These are phyloP conservation scores for Phytophthora syringae DNA, from an alignment of 352 stramenopile genomes.

Conservation along the genomic window DNA sequence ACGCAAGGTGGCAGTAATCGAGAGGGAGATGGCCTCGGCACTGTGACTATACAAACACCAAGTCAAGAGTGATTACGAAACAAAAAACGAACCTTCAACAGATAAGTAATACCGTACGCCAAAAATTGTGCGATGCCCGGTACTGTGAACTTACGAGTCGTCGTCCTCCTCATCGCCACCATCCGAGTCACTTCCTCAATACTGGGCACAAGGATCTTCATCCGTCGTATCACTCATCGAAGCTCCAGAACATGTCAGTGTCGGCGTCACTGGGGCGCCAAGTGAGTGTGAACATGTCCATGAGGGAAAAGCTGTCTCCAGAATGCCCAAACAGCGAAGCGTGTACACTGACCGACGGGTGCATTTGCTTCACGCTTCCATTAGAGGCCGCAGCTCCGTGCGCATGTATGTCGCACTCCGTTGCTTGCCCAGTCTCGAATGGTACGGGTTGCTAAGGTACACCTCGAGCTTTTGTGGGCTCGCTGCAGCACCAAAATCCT, in stretches of 20 bases:
- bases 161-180: neutral
- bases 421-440: constrained; percentile 4
- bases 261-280: constrained; percentile 15
- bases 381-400: constrained; percentile 7
- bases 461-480: constrained; percentile 6
- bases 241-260: constrained; percentile 11
- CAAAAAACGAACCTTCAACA: constrained; percentile 15
- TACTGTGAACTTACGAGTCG: neutral
- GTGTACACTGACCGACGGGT: constrained; percentile 9
- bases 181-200: neutral
- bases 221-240: constrained; percentile 9
- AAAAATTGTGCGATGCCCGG: too few relatives aligned
- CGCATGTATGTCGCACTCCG: constrained; percentile 18
- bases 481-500: constrained; percentile 10
- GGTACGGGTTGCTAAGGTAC: constrained; percentile 21
- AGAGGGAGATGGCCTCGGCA: neutral
- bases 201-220: neutral
- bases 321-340: constrained; percentile 3
- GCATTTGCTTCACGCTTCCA: constrained; percentile 16
- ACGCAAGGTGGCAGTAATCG: constrained; percentile 18
- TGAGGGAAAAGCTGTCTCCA: constrained; percentile 15
- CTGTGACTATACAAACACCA: constrained; percentile 1
- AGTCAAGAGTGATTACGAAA: constrained; percentile 16
- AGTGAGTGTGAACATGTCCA: constrained; percentile 17
- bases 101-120: neutral